Evolutionary conservation across 768 basidiomycete genomes (phyloP), one percentile per base, ranked within the genome.

Genomic region (Ephemerocybe angulata): DNA sequence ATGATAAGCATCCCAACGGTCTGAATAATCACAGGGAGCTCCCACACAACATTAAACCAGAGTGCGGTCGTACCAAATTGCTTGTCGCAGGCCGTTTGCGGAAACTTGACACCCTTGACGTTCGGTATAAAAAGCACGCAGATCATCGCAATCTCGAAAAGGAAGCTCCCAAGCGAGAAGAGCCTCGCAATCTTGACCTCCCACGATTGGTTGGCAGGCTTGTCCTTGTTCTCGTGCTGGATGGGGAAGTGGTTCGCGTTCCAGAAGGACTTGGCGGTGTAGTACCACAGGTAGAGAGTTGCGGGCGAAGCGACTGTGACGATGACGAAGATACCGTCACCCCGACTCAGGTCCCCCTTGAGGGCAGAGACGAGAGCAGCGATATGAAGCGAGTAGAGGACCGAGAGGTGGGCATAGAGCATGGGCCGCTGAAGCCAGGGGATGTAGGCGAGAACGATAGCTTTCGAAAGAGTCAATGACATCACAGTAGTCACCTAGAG

Each of bases 1-100:
- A 48, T 3, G 15, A 47, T 19, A 4, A 40, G 22, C 5, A 37
- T 54, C 6, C 21, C 11, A 10, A 35, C 46, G 10, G 33, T 25
- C 24, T 54, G 53, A 2, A 54, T 44, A 4, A 27, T 31, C 11
- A 40, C 28, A 19, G 46, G 53, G 13, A 48, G 31, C 33, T 47
- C 29, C 53, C 53, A 54, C 21, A 29, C 46, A 31, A 54, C n/a
- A 19, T 54, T 54, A 25, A 44, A 54, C 53, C 53, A 54, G 0
- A 47, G 25, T 15, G 4, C 46, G 17, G 30, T 25, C 11, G n/a
- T n/a, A n/a, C 53, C 53, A 54, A 3, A 54, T 2, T 21, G 12
- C 31, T 13, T 19, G 21, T 37, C 38, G 33, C 53, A 54, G 7
- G 21, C 46, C 4, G 53, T 43, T 33, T 54, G 53, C 13, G 24